These are phyloP conservation scores for Brasilioporus rufonigricans DNA, from an alignment of 768 basidiomycete genomes.

Conservation along the genomic window DNA sequence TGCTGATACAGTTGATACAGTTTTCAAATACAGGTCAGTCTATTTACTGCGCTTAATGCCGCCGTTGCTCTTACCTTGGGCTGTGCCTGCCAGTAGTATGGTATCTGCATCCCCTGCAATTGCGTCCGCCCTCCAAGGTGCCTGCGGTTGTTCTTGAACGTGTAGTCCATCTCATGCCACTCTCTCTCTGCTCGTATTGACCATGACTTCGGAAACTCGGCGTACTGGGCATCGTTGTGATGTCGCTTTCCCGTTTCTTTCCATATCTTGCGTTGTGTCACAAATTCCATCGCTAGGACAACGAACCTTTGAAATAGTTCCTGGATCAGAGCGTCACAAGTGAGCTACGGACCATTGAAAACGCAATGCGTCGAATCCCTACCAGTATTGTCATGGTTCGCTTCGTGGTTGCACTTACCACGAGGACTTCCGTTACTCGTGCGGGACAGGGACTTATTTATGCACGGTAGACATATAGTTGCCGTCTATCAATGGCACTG, in stretches of 20 bases:
- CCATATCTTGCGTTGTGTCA: constrained; percentile 20
- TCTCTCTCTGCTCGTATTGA: constrained; percentile 25
- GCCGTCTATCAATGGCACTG: constrained; percentile 18
- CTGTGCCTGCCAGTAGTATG: constrained; percentile 9
- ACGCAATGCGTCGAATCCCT: constrained; percentile 17
- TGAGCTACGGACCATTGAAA: constrained; percentile 16
- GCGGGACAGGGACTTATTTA: constrained; percentile 25
- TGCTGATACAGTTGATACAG: constrained; percentile 12
- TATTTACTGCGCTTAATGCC: not conserved
- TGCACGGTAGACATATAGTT: constrained; percentile 9
- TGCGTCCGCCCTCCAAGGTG: constrained; percentile 7
- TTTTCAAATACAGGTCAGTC: constrained; percentile 9
- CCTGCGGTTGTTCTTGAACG: constrained; percentile 16
- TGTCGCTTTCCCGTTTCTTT: constrained; percentile 11
- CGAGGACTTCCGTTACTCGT: constrained; percentile 18
- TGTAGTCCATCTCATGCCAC: constrained; percentile 25
- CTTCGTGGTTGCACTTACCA: constrained; percentile 25
- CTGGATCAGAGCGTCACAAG: constrained; percentile 12
- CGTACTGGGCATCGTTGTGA: constrained; percentile 13
- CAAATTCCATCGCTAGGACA: constrained; percentile 21
- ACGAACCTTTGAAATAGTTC: constrained; percentile 24
- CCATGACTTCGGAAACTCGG: constrained; percentile 27
- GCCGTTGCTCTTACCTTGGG: constrained; percentile 18
- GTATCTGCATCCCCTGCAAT: constrained; percentile 2
- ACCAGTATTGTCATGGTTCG: constrained; percentile 30